Base-by-base conservation (phyloP, 2,329 filamentous ascomycete genomes). In the Aspergillus udagawae region DNA sequence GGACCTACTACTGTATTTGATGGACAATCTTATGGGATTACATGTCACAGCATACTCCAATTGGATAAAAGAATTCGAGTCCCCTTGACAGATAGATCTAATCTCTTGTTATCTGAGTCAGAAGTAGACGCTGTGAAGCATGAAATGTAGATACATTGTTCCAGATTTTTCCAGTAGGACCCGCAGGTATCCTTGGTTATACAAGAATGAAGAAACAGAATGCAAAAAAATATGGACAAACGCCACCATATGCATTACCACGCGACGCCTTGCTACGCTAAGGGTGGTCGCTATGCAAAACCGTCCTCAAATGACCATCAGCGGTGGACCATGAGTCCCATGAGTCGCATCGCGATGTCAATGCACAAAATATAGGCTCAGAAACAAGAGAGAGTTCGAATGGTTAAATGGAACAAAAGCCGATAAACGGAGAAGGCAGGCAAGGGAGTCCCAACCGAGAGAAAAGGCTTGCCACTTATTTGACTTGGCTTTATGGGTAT, bases 181-280 rank as follows among this genome's bases (percentile, higher is more conserved):
- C 8, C 25, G 5, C 55, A 20, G n/a, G 29, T 27, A 14, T 17
- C 48, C 47, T 44, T 51, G 20, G 41, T 35, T 20, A 52, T 56
- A 32, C 49, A 55, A 51, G 45, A 53, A 48, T 23, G 47, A 55
- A 62, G 57, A 60, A 57, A 61, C 50, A 49, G 27, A 47, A 14
- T 32, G 52, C 56, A 52, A 59, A 54, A 54, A 56, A 63, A 59
- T 51, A 55, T 45, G 21, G 49, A 53, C 53, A 52, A 63, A 65
- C 64, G 67, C 66, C 63, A 54, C 63, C 59, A 55, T 59, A 68
- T 67, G 63, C 65, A 64, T 65, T 60, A 51, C 51, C 60, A 63
- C 62, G 65, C 60, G 66, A 71, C 67, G 67, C 69, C 70, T 61
- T 67, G 63, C 65, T 66, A 73, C 72, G 70, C 70, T 65, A 63